Conservation (phyloP, 2,329 filamentous ascomycete genomes). For the Chrysoporthe austroafricana region DNA sequence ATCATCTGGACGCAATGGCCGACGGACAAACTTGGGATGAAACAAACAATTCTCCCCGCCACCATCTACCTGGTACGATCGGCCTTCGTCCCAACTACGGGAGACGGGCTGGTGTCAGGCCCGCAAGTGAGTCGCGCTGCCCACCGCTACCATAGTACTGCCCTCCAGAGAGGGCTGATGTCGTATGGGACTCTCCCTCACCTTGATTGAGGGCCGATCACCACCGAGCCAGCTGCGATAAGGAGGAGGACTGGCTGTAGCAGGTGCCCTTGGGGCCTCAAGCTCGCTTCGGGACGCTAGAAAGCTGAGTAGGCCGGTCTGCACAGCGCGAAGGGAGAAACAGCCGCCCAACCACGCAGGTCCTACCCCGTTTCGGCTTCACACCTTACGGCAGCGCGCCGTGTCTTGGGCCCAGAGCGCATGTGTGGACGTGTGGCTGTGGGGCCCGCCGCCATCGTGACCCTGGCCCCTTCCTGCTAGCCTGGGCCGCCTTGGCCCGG, state of each 20-base stretch:
- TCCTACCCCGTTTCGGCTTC: not conserved
- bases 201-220: not conserved
- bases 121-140: conserved; percentile 13
- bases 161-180: not conserved
- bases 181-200: not conserved
- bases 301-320: not conserved
- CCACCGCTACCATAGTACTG: not conserved
- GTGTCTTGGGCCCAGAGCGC: not conserved
- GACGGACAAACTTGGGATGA: conserved; percentile 29
- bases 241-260: not conserved
- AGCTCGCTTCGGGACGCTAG: no score
- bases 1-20: conserved; percentile 25
- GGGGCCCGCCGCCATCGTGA: not conserved
- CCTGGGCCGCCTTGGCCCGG: conserved; percentile 4
- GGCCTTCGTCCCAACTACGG: conserved; percentile 2
- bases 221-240: not conserved
- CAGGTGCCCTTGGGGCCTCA: not conserved
- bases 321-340: not conserved
- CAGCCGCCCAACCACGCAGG: not conserved
- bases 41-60: conserved; percentile 26
- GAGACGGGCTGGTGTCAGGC: conserved; percentile 7
- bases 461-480: not conserved
- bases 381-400: not conserved
- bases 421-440: conserved; percentile 10
- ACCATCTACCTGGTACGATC: conserved; percentile 4